Evolutionary conservation across 805 yeast genomes (phyloP).

Genomic region (Crinitomyces ghanaensis): DNA sequence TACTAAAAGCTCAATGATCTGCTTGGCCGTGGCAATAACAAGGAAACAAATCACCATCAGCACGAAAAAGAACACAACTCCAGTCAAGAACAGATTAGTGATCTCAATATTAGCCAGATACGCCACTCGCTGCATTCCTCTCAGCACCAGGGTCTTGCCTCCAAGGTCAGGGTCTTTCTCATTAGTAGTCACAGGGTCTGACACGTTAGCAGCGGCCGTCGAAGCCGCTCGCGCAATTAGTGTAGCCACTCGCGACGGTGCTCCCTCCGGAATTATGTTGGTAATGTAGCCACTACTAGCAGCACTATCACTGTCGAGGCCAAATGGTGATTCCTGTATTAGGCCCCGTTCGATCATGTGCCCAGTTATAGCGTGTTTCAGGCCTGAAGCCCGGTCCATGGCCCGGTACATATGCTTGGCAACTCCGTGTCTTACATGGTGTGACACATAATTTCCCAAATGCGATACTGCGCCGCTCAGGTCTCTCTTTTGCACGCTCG

Average conservation of each 20-base stretch:
- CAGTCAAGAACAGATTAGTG: slow-evolving; percentile 74
- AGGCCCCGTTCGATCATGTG: background rate
- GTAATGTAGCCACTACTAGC: slow-evolving; percentile 3
- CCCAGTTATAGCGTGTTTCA: background rate
- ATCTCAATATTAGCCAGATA: slow-evolving; percentile 67
- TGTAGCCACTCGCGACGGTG: slow-evolving; percentile 33
- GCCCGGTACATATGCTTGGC: slow-evolving; percentile 10
- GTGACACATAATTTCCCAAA: slow-evolving; percentile 8
- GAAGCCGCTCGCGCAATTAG: too few species aligned
- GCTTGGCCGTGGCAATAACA: slow-evolving; percentile 44
- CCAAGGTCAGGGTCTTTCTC: slow-evolving; percentile 55
- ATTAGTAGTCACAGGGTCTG: slow-evolving; percentile 9
- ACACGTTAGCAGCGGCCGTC: background rate
- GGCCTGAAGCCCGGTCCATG: slow-evolving; percentile 6
- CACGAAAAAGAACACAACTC: slow-evolving; percentile 73
- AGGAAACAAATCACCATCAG: slow-evolving; percentile 64
- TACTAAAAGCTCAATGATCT: slow-evolving; percentile 25
- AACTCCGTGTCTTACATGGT: slow-evolving; percentile 6
- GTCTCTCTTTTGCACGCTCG: slow-evolving; percentile 53
- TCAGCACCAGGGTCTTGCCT: slow-evolving; percentile 58
- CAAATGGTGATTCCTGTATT: too few species aligned
- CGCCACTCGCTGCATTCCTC: slow-evolving; percentile 84
- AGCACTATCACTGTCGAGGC: slow-evolving; percentile 5
- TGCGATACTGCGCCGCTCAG: slow-evolving; percentile 13
- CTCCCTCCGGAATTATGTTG: slow-evolving; percentile 12